Evolutionary conservation across 176 grass and related monocot species (phyloP), one percentile per base, ranked within the genome.

Genomic region (Triticum turgidum): DNA sequence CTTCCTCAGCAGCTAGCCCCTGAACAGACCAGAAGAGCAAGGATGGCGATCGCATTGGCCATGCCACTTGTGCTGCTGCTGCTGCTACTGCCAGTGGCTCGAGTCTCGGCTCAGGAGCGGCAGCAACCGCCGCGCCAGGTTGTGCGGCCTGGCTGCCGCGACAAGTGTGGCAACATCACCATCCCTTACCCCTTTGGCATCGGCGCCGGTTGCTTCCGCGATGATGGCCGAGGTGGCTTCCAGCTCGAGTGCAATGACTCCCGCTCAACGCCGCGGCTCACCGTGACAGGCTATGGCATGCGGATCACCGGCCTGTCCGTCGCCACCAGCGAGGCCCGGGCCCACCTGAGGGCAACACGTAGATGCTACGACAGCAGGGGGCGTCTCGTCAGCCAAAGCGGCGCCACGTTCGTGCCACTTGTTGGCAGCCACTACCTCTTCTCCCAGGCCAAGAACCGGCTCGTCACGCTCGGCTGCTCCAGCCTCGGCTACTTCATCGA

Each of bases 381-480:
- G 15, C 1, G 0, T 2, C 2, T 18, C 9, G 5, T 12, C 35
- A 42, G 2, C 5, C 67, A 3, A 3, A n/a, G 18, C 2, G 6
- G 5, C 20, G 27, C 22, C n/a, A 58, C 1, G 5, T 14, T 3
- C 15, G 27, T 3, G 0, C 65, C 2, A 81, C 64, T 42, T 14
- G 10, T 5, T 11, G 0, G 0, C 5, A 80, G 76, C 56, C 45
- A 80, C 20, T 89, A 62, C n/a, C 25, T 38, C 30, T 34, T 92
- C 61, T 95, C 93, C 1, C 11, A 5, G 1, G 3, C 9, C 24
- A 85, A 32, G 69, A 96, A 86, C 74, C 70, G 34, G 14, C 84
- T 91, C 29, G 81, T 84, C 35, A 20, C 91, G 4, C 10, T 73
- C 5, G 91, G 94, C 3, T 93, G 91, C 61, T 75, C 70, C 56